Percentiles rank a stretch among this genome's conserved stretches.
Evolutionary conservation across 257 asterid species (phyloP).

Genomic region (Fraxinus americana): DNA sequence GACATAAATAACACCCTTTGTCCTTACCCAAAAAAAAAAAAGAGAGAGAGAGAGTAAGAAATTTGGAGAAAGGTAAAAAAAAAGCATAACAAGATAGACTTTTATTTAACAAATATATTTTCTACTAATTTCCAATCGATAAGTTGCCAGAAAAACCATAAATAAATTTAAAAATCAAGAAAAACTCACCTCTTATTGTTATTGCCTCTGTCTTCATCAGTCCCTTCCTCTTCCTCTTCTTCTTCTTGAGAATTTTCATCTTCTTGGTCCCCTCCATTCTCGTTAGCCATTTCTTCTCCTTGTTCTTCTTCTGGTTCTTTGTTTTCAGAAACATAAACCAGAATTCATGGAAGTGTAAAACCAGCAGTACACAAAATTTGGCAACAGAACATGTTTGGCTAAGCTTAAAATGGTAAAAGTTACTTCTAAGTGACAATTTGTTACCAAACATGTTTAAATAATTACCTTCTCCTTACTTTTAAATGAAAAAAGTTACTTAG

Average conservation of each 20-base stretch:
- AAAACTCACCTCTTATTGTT: conserved; percentile 26
- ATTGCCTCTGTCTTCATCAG: conserved; percentile 14
- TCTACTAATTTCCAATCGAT: neutral
- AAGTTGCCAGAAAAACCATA: neutral
- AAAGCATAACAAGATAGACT: neutral
- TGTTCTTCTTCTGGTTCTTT: neutral
- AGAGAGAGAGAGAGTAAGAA: neutral
- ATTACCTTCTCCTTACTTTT: neutral
- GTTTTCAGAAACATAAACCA: neutral
- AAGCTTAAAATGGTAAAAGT: neutral
- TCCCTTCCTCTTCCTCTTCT: conserved; percentile 18
- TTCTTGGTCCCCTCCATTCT: conserved; percentile 7
- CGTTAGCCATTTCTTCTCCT: conserved; percentile 7
- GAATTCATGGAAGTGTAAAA: neutral
- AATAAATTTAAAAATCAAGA: neutral
- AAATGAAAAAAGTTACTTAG: too few relatives aligned
- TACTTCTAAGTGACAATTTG: neutral
- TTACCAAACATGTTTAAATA: neutral
- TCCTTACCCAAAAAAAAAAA: neutral
- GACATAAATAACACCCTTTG: neutral
- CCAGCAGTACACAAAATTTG: neutral
- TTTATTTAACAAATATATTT: neutral
- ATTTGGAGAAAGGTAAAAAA: neutral
- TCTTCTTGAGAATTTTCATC: neutral
- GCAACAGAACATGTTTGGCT: neutral